Evolutionary conservation across 148 eudicot genomes (phyloP), one percentile per base, ranked within the genome.

Genomic region (Amaranthus palmeri): DNA sequence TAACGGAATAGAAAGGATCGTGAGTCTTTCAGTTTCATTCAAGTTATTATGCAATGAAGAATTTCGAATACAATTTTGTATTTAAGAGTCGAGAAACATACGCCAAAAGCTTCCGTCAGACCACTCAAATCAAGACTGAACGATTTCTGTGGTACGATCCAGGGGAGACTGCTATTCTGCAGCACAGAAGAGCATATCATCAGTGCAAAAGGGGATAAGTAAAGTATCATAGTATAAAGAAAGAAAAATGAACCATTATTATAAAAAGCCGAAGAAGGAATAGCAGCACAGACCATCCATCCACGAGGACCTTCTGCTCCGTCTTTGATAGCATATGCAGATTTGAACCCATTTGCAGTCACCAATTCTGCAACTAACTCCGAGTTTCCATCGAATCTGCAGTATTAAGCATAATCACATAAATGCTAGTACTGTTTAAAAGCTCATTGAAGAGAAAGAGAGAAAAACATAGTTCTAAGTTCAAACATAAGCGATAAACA

Each of bases 231-330:
- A 61, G 15, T 53, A 56, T 52, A 45, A 47, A 40, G 2, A 51
- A 40, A 54, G 54, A 52, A 44, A 14, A 36, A 52, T 36, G 18
- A 11, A 53, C 2, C 10, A 2, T 40, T 9, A 11, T n/a, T 43
- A 7, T 54, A 2, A 69, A 65, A 58, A 78, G 45, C 68, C 58
- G 71, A 25, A 36, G 50, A 60, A 72, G 74, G n/a, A 51, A 69
- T 59, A 58, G 75, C 46, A 51, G 77, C 11, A 79, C 72, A 70
- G 67, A 95, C 99, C 92, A 75, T 74, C 99, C 99, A 95, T 81
- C 99, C 99, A 8, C 89, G 82, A 65, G 90, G 73, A 70, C 99
- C 99, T 86, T 92, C 99, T 59, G 99, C 97, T 72, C 99, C 99
- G 70, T 95, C 99, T 90, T 89, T 89, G 67, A 91, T 87, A 52